Base-by-base conservation (phyloP, 169 alveolate species). In the Plasmodium malariae region DNA sequence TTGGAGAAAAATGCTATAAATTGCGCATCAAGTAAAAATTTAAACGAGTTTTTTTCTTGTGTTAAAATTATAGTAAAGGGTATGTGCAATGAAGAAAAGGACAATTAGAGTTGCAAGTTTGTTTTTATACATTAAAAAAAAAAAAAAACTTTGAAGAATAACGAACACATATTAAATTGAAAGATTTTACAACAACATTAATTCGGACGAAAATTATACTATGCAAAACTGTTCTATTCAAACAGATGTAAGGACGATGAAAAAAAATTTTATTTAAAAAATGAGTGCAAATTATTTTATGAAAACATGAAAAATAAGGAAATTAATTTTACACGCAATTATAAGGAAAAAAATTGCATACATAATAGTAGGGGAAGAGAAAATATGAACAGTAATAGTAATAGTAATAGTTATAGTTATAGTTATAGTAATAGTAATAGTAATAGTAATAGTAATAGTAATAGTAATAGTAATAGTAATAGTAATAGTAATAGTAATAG, bases 231-330 rank as follows among this genome's bases (percentile, higher is more conserved):
- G 49, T 68, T 68, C 2, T 32, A 21, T n/a, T n/a, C 37, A 19
- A 30, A 68, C 57, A 59, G 37, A 68, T 68, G 76, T 21, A 40
- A 68, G 24, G 21, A 68, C 32, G 51, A 30, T n/a, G 30, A 65
- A 40, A 68, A 26, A 68, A 68, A 34, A n/a, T 68, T 14, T n/a
- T 7, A 68, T 36, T 34, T 34, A 17, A 68, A 68, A 36, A 40
- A 36, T 40, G 59, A 45, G 1, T 45, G 14, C 14, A 72, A 51
- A 51, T 7, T 57, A n/a, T 49, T 51, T 72, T 51, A 30, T 49
- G 71, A 28, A 30, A 37, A 43, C 19, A 24, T 19, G 26, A 32
- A 72, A 51, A 51, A 72, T 72, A 72, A 54, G 26, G 37, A 51
- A 49, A 72, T 19, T 32, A 34, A 72, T 19, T 19, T 49, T 49